phyloP scores from a whole-genome alignment of 208 protist genomes.

The Leishmania gerbilli region DNA sequence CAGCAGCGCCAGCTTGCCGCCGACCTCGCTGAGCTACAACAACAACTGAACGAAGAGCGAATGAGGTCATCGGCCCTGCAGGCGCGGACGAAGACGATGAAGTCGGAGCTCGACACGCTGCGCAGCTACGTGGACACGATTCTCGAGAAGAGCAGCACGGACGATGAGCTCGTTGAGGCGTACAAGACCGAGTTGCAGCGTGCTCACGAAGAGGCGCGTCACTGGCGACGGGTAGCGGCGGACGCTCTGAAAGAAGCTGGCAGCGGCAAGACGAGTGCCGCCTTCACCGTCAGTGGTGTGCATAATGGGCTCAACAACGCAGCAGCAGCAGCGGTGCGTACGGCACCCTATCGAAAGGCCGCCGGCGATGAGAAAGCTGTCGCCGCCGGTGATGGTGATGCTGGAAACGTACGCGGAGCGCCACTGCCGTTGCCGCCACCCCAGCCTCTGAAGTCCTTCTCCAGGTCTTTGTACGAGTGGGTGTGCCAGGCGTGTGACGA shows the following conservation, averaged over 20 bases:
- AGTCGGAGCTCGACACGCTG: slow-evolving; percentile 63
- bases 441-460: not conserved
- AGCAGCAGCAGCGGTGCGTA: slow-evolving; percentile 1
- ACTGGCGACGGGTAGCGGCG: slow-evolving; percentile 11
- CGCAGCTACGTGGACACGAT: slow-evolving; percentile 56
- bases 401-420: not conserved
- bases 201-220: slow-evolving; percentile 25
- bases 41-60: slow-evolving; percentile 44
- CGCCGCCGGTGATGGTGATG: not conserved
- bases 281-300: slow-evolving; percentile 8
- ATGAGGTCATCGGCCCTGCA: slow-evolving; percentile 39
- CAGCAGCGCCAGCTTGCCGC: slow-evolving; percentile 50
- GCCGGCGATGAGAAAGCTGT: not conserved
- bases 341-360: slow-evolving; percentile 13
- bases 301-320: not conserved
- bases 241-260: not conserved
- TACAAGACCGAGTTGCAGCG: slow-evolving; percentile 64
- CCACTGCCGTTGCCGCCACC: not conserved
- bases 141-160: slow-evolving; percentile 67
- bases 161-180: slow-evolving; percentile 71
- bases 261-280: no score
- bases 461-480: slow-evolving; percentile 24
- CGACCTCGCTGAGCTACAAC: slow-evolving; percentile 24
- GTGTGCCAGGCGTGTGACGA: slow-evolving; percentile 19
- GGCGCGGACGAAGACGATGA: slow-evolving; percentile 59